Evolutionary conservation across 75 land plant genomes (phyloP), one percentile per base, ranked within the genome.

Genomic region (Selaginella tamariscina): DNA sequence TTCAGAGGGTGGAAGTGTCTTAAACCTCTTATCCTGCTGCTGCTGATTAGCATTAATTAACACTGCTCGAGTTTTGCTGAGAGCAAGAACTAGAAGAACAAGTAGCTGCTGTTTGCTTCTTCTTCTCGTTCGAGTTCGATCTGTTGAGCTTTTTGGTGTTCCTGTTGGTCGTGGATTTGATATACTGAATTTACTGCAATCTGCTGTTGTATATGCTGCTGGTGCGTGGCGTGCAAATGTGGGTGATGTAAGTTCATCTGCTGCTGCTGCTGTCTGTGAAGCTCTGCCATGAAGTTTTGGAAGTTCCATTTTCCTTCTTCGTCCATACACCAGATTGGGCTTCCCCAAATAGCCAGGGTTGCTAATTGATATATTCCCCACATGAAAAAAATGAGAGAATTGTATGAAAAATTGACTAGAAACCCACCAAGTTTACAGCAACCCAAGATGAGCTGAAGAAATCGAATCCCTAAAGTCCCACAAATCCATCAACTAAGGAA

Each of bases 1-100:
- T 65, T 91, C 97, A 9, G 92, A 64, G 0, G 87, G 78, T 27
- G 97, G 97, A 69, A 91, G 76, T 0, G 94, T 86, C 79, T 89
- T 91, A 69, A 91, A 91, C 64, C 97, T 77, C 73, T 91, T 91
- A 55, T 91, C 97, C 49, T 39, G 49, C 49, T 39, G 49, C 49
- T 5, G 15, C 49, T 39, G 49, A 39, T 39, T 39, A 5, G 49
- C 11, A 39, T 39, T 5, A 15, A 5, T 39, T 39, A 15, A 15
- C 5, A 15, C 11, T 5, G 49, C 49, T 39, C 15, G 5, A 15
- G 49, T 39, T 39, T 39, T 39, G 49, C 49, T 39, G 49, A 15
- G 15, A 5, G 11, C 11, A 15, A 39, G 49, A 15, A 39, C 15
- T 39, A 5, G 49, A 15, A 39, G 49, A 15, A 39, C 11, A 39